Conservation (phyloP, 108 stramenopile species). For the Skeletonema tropicum region DNA sequence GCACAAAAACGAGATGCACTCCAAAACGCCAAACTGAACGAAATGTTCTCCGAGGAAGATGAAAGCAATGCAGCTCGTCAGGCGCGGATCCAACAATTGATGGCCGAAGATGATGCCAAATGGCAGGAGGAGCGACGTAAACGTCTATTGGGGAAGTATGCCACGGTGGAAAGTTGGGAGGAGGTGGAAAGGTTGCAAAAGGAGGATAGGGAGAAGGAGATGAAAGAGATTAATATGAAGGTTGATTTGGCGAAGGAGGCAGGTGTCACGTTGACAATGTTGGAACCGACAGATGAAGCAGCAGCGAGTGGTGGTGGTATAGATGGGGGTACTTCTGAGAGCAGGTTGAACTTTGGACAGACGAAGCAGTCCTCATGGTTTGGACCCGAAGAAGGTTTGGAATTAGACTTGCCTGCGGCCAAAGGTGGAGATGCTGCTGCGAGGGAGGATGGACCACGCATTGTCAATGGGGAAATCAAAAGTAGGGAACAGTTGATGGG, state of each 20-base stretch:
- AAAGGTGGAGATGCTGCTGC: constrained; percentile 5
- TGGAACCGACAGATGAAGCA: constrained; percentile 2
- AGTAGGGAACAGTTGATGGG: constrained; percentile 65
- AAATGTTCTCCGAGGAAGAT: constrained; percentile 50
- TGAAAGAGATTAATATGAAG: constrained; percentile 2
- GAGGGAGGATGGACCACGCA: constrained; percentile 12
- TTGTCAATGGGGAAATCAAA: constrained; percentile 61
- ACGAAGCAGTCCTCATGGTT: constrained; percentile 56
- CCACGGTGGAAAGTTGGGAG: constrained; percentile 57
- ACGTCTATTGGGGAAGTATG: constrained; percentile 72
- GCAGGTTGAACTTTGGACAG: constrained; percentile 5
- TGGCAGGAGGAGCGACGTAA: constrained; percentile 66
- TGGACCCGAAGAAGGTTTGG: constrained; percentile 64
- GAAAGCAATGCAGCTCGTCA: constrained; percentile 20
- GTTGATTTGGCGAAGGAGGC: constrained; percentile 9
- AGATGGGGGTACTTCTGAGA: neutral
- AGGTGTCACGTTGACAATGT: constrained; percentile 1
- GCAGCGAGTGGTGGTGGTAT: neutral
- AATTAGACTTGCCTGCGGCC: constrained; percentile 37
- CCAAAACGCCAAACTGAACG: constrained; percentile 43
- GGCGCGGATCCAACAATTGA: constrained; percentile 42
- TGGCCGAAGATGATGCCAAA: constrained; percentile 66
- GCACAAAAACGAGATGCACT: constrained; percentile 28
- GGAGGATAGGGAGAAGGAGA: constrained; percentile 52
- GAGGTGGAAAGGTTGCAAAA: constrained; percentile 56